Percentiles rank a stretch among this genome's conserved stretches.
These are phyloP conservation scores for Fusarium buharicum DNA, from an alignment of 2,329 filamentous ascomycete genomes.

Conservation along the genomic window DNA sequence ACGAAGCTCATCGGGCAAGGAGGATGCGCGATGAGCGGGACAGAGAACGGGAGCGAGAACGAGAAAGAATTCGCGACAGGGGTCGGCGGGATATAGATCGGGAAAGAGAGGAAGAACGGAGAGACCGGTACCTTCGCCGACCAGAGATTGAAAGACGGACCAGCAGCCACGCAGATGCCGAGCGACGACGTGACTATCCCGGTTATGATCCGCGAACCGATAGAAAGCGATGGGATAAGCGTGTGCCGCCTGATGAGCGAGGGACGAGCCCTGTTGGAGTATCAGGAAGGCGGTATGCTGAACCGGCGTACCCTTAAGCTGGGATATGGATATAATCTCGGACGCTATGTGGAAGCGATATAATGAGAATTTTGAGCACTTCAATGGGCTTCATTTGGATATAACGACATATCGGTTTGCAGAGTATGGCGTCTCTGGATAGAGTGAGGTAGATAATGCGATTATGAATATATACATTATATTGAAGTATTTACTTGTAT, in stretches of 20 bases:
- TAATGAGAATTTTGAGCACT: conserved; percentile 8
- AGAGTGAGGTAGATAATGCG: conserved; percentile 20
- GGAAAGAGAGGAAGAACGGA: conserved; percentile 52
- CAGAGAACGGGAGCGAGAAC: conserved; percentile 44
- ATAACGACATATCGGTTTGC: conserved; percentile 11
- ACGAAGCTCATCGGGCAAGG: conserved; percentile 45
- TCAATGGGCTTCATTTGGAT: conserved; percentile 4
- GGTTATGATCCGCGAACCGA: conserved; percentile 51
- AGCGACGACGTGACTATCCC: conserved; percentile 53
- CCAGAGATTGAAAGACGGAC: conserved; percentile 57
- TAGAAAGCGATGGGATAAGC: conserved; percentile 51
- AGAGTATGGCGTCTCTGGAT: conserved; percentile 25
- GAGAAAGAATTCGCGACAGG: conserved; percentile 45
- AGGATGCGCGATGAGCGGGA: conserved; percentile 45
- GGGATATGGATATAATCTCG: conserved; percentile 3
- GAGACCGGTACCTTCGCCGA: conserved; percentile 53
- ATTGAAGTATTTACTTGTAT: too few relatives aligned
- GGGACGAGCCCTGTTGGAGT: conserved; percentile 49
- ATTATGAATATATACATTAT: conserved; percentile 20
- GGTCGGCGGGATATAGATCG: conserved; percentile 53
- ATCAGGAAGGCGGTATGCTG: conserved; percentile 54
- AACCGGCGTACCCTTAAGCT: conserved; percentile 47
- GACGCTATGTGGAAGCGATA: conserved; percentile 7
- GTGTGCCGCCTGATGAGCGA: conserved; percentile 48
- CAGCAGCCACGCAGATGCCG: conserved; percentile 62